A percentile compares a stretch with the other conserved stretches of the same genome.
Conservation (phyloP, 176 grass and related monocot genomes). For the Oryza glumipatula region DNA sequence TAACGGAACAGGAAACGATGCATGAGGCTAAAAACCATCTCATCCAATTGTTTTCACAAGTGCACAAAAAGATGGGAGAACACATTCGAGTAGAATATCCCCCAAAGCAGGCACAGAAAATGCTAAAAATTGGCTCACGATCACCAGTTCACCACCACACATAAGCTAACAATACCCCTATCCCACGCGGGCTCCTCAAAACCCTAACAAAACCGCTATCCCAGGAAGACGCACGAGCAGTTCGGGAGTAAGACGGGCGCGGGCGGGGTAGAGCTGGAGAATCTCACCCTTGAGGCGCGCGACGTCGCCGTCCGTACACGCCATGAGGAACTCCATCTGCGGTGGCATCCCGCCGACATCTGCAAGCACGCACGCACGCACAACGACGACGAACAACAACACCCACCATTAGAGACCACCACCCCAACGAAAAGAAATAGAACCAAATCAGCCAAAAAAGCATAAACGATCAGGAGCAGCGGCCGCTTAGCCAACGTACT, state of each 20-base stretch:
- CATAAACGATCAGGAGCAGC: not conserved
- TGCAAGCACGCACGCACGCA: not conserved
- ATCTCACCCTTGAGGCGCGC: conserved; percentile 29
- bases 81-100: not conserved
- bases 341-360: not conserved
- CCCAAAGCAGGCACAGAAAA: not conserved
- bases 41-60: too few relatives aligned
- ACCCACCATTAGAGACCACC: not conserved
- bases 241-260: not conserved
- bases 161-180: not conserved
- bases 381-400: not conserved
- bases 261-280: not conserved
- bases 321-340: conserved; percentile 22
- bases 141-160: not conserved
- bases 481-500: not conserved
- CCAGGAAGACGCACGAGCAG: not conserved
- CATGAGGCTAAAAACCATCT: too few relatives aligned
- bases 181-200: not conserved
- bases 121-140: not conserved
- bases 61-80: too few relatives aligned
- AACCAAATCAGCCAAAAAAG: not conserved
- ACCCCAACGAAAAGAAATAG: not conserved
- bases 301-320: conserved; percentile 21
- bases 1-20: too few relatives aligned
- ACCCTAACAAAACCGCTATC: not conserved